These are phyloP conservation scores for Hypoxylon sp. DNA, from an alignment of 2,329 filamentous ascomycete genomes.

Conservation along the genomic window DNA sequence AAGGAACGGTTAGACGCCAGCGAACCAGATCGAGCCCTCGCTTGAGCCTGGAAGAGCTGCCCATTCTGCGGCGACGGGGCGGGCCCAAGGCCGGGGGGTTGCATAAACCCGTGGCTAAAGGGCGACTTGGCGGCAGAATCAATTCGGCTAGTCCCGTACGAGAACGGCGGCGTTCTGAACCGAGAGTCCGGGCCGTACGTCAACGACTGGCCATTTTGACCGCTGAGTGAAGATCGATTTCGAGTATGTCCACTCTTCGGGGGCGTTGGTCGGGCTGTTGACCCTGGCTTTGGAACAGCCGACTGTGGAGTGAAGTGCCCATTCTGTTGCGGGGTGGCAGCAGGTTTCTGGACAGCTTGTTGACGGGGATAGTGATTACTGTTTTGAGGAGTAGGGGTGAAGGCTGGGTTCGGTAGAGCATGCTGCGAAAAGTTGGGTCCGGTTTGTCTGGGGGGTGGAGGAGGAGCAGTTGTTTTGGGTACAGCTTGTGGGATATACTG, in stretches of 20 bases:
- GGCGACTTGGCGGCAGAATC: constrained; percentile 45
- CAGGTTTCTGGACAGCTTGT: constrained; percentile 28
- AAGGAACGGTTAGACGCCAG: constrained; percentile 45
- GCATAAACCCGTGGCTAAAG: constrained; percentile 47
- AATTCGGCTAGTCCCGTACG: constrained; percentile 44
- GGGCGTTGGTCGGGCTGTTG: constrained; percentile 33
- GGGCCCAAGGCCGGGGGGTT: constrained; percentile 45
- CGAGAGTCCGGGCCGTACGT: constrained; percentile 44
- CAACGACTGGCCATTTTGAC: constrained; percentile 39
- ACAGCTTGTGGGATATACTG: constrained; percentile 13
- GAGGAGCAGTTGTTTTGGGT: constrained; percentile 10
- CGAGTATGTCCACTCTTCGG: constrained; percentile 38
- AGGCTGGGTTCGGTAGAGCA: constrained; percentile 4
- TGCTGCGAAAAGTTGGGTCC: constrained; percentile 5
- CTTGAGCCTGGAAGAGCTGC: constrained; percentile 47
- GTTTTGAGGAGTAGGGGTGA: constrained; percentile 8
- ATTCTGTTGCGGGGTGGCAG: constrained; percentile 18
- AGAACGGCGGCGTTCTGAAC: constrained; percentile 46
- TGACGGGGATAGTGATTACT: constrained; percentile 1
- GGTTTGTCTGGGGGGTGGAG: constrained; percentile 8
- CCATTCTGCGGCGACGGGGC: constrained; percentile 47
- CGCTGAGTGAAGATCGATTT: constrained; percentile 42
- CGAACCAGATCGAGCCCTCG: constrained; percentile 45
- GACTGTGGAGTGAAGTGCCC: constrained; percentile 21
- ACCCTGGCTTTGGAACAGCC: constrained; percentile 27